Evolutionary conservation across 2,329 filamentous ascomycete species (phyloP).

Genomic region (Orbilia brochopaga): DNA sequence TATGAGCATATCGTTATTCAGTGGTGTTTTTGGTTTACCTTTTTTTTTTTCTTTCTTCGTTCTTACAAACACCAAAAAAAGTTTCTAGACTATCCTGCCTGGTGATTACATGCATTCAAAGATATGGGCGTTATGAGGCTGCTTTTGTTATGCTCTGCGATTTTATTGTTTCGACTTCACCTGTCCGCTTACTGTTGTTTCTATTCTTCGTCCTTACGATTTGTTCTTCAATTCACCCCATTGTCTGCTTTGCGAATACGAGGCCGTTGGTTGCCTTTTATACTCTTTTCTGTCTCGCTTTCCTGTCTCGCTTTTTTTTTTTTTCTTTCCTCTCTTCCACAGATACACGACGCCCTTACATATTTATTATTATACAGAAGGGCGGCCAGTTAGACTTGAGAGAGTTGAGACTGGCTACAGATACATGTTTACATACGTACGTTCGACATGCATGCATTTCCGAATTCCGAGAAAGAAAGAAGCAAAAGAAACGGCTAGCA

Average conservation of each 20-base stretch:
- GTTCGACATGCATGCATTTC: no score
- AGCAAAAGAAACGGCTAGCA: no score
- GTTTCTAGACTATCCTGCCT: constrained; percentile 46
- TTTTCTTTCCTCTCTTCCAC: constrained; percentile 8
- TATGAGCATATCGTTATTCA: constrained; percentile 37
- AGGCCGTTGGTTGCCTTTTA: constrained; percentile 9
- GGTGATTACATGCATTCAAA: constrained; percentile 47
- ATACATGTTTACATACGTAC: no score
- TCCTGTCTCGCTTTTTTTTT: constrained; percentile 4
- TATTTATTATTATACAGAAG: no score
- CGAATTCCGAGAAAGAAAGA: no score
- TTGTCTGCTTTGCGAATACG: background rate
- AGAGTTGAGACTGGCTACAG: no score
- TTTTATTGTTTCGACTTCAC: constrained; percentile 6
- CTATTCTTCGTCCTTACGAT: constrained; percentile 16
- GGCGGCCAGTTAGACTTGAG: no score
- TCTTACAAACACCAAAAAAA: constrained; percentile 39
- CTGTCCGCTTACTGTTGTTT: constrained; percentile 12
- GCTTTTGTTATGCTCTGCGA: constrained; percentile 10
- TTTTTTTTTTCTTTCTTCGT: constrained; percentile 16
- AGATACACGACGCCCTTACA: background rate
- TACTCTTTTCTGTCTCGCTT: background rate
- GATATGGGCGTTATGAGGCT: constrained; percentile 46
- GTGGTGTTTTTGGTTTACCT: constrained; percentile 37
- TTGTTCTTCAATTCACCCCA: constrained; percentile 7